phyloP scores from a whole-genome alignment of 495 filamentous ascomycete genomes.

The Penicillium silybi region DNA sequence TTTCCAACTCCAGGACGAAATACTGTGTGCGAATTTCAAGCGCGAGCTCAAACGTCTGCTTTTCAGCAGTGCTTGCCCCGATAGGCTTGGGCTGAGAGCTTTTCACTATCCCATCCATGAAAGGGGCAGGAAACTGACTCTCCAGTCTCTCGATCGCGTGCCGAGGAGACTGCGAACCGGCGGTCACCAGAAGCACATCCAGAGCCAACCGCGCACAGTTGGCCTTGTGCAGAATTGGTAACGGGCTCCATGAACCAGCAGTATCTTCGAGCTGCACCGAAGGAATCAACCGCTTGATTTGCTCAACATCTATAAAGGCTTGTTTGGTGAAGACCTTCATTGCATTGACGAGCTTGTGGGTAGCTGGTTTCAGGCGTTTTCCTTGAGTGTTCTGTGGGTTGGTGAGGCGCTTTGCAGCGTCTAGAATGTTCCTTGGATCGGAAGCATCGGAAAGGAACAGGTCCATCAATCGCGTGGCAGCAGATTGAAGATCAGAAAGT shows the following conservation, averaged over 20 bases:
- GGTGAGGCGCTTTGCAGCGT: constrained; percentile 19
- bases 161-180: constrained; percentile 10
- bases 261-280: constrained; percentile 9
- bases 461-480: constrained; percentile 24
- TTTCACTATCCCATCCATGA: constrained; percentile 23
- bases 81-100: not conserved
- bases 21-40: constrained; percentile 40
- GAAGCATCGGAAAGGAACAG: constrained; percentile 22
- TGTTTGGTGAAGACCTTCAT: constrained; percentile 22
- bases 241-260: constrained; percentile 20
- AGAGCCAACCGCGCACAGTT: constrained; percentile 39
- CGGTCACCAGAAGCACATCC: constrained; percentile 26
- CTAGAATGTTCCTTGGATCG: constrained; percentile 20
- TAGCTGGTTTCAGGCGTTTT: constrained; percentile 19
- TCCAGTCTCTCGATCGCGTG: constrained; percentile 30
- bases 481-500: constrained; percentile 30
- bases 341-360: constrained; percentile 18
- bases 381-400: constrained; percentile 27
- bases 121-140: constrained; percentile 29
- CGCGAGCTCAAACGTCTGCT: constrained; percentile 34
- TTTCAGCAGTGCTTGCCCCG: constrained; percentile 26
- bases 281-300: constrained; percentile 16
- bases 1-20: constrained; percentile 30
- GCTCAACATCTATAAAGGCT: constrained; percentile 28
- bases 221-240: constrained; percentile 29